Evolutionary conservation across 2,329 filamentous ascomycete genomes (phyloP), one percentile per base, ranked within the genome.

Genomic region (Talaromyces sp.): DNA sequence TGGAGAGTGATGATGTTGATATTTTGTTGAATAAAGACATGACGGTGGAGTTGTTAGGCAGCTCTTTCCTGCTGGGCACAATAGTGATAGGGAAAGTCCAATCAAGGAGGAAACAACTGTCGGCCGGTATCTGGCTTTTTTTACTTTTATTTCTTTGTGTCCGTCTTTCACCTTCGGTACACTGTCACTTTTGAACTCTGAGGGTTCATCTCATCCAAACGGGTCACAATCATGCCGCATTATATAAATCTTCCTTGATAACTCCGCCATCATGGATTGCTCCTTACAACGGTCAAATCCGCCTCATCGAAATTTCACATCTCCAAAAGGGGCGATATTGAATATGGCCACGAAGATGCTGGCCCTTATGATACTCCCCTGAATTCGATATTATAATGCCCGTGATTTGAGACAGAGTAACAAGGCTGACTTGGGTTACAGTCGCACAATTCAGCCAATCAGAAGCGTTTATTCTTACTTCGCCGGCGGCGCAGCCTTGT

Each of bases 11-110:
- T 8, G 47, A 54, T 16, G 27, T 22, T 10, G 35, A 49, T 33
- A 49, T 3, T 59, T 39, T 57, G 61, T 49, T 31, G 41, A 64
- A 58, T 16, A 41, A 37, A 50, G 62, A 37, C 45, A 67, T 68
- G n/a, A 62, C 60, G 33, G 73, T 7, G 7, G 35, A n/a, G 41
- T 31, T 19, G 19, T 59, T n/a, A 27, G 19, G 9, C 37, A 43
- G 37, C 22, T 37, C n/a, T 37, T 19, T 22, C 31, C 50, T 37
- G 50, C 16, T 31, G 35, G 52, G 31, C 33, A 19, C 10, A 56
- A 14, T 37, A 16, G 9, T 7, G n/a, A n/a, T 49, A 49, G 24
- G 47, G 16, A n/a, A 52, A 52, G 49, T 52, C 24, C 49, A n/a
- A 52, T 52, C 49, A 52, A 19, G n/a, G 49, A 4, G 11, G 9